Evolutionary conservation across 2,329 filamentous ascomycete species (phyloP), one percentile per base, ranked within the genome.

Genomic region (Aspergillus quadrilineatus): DNA sequence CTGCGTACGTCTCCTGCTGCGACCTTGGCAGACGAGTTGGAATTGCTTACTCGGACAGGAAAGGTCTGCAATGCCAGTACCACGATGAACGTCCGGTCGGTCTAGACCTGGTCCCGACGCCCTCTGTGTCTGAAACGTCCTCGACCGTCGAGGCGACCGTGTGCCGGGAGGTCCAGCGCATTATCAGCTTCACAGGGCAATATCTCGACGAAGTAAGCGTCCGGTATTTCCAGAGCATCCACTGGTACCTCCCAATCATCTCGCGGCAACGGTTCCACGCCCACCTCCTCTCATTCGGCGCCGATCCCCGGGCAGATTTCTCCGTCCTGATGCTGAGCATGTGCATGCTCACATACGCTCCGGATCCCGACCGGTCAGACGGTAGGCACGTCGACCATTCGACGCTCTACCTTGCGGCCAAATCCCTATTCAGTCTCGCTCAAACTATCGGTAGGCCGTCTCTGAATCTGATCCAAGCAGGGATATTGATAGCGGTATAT

Each of bases 161-260:
- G 2, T 52, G 28, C n/a, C 39, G 17, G 17, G 39, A 42, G 10
- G 26, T 15, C n/a, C 22, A 50, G 34, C 36, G 51, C 53, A 41
- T 46, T 47, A 41, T 42, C 39, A 22, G 39, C 15, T 17, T 22
- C 39, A 61, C 58, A 1, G 61, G 65, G 2, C 55, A 50, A 29
- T 62, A 47, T 45, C 36, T 67, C 7, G 63, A 66, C 66, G 63
- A 68, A 61, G 62, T 72, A 50, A 65, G 32, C 48, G 58, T 59
- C 6, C 59, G 58, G 14, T 73, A 72, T 47, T 73, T 72, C 42
- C 59, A 64, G 28, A 60, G 67, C 6, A 44, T 72, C 7, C 65
- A 72, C 50, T 43, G 49, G 3, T 66, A 62, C 29, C 44, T 70
- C 0, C 69, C 68, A 28, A 60, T 73, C 29, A 60, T 73, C 45